A percentile compares a stretch with the other conserved stretches of the same genome.
Conservation (phyloP, 225 moss, liverwort and hornwort genomes). For the Takakia lepidozioides region DNA sequence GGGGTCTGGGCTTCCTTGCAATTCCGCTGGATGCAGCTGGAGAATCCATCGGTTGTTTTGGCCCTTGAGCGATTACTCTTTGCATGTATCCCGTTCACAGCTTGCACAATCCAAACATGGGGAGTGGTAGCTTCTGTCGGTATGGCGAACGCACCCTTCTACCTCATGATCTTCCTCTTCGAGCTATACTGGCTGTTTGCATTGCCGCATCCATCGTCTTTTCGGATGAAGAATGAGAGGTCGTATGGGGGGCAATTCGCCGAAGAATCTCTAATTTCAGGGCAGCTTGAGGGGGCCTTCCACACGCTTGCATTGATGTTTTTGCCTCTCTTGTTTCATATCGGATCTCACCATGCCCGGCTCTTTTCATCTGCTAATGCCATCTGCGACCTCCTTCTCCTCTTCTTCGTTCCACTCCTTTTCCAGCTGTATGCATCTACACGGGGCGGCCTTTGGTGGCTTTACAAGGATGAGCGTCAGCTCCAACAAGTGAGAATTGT, state of each 20-base stretch:
- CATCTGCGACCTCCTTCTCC: slow-evolving; percentile 76
- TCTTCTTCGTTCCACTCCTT: slow-evolving; percentile 93
- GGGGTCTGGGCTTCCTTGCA: slow-evolving; percentile 88
- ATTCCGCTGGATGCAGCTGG: slow-evolving; percentile 96
- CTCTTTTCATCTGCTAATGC: slow-evolving; percentile 70
- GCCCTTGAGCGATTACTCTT: slow-evolving; percentile 85
- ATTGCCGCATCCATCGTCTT: slow-evolving; percentile 83
- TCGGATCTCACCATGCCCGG: slow-evolving; percentile 72
- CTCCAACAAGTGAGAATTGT: slow-evolving; percentile 73
- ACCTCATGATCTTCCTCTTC: slow-evolving; percentile 77
- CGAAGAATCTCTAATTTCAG: slow-evolving; percentile 78
- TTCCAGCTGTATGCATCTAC: slow-evolving; percentile 87
- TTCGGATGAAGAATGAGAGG: slow-evolving; percentile 73
- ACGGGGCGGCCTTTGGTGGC: slow-evolving; percentile 74
- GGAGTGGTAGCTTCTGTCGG: slow-evolving; percentile 78
- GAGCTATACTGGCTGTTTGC: slow-evolving; percentile 95
- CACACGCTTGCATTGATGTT: slow-evolving; percentile 78
- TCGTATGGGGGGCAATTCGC: slow-evolving; percentile 85
- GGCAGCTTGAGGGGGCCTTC: slow-evolving; percentile 67
- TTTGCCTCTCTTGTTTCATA: slow-evolving; percentile 78
- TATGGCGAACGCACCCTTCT: slow-evolving; percentile 81
- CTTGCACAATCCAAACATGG: slow-evolving; percentile 85
- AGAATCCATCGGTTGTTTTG: slow-evolving; percentile 85
- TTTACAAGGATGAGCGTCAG: slow-evolving; percentile 59
- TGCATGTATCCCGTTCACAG: slow-evolving; percentile 77